Conservation (phyloP, 305 asterid species). For the Salvia sclarea region DNA sequence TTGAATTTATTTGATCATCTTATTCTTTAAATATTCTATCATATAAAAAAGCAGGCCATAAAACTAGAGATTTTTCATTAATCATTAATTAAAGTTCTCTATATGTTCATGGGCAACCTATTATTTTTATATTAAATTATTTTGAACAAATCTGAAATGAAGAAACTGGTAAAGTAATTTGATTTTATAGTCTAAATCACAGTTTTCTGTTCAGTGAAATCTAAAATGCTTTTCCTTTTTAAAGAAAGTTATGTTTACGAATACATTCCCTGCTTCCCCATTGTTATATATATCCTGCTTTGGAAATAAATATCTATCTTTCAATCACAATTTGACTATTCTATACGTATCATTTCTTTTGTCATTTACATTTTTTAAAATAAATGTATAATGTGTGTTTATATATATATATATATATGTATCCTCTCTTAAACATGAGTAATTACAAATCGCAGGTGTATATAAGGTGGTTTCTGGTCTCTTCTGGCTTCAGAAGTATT, state of each 20-base stretch:
- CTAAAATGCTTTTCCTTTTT: neutral
- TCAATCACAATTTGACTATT: conserved; percentile 31
- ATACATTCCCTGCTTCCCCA: neutral
- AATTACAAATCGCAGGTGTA: conserved; percentile 41
- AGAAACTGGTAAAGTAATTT: neutral
- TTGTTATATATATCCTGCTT: conserved; percentile 15
- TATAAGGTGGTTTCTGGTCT: neutral
- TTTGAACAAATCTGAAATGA: too few species aligned
- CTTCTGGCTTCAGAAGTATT: conserved; percentile 54
- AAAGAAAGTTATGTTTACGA: neutral
- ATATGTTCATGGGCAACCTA: too few species aligned
- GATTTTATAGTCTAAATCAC: neutral
- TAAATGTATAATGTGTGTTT: neutral
- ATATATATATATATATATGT: conserved; percentile 24
- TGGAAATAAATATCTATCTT: conserved; percentile 25
- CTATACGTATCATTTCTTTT: conserved; percentile 40
- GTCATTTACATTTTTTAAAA: conserved; percentile 37
- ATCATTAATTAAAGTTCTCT: too few species aligned
- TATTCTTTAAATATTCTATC: too few species aligned
- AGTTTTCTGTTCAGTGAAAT: neutral
- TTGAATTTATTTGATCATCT: too few species aligned
- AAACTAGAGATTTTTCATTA: too few species aligned
- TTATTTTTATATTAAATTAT: too few species aligned
- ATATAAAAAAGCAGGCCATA: too few species aligned
- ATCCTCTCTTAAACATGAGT: conserved; percentile 37